Conservation (phyloP, 306 rosid genomes). For the Medicago ruthenica region DNA sequence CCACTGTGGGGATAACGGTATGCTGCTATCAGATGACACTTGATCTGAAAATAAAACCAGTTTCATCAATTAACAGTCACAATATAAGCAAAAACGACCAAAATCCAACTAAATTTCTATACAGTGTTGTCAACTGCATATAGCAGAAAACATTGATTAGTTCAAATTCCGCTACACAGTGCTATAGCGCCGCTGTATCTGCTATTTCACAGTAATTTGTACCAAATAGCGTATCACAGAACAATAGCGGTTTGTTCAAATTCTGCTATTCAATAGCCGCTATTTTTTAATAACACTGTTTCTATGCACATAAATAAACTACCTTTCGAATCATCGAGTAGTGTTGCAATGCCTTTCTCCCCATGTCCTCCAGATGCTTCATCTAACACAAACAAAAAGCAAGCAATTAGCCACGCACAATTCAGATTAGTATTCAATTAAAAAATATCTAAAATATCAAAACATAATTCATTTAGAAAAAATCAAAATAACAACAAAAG, state of each 20-base stretch:
- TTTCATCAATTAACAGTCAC: conserved; percentile 36
- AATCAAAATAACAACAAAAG: neutral
- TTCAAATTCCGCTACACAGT: too few relatives aligned
- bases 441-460: neutral
- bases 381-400: conserved; percentile 50
- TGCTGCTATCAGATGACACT: conserved; percentile 59
- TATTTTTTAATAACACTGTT: too few relatives aligned
- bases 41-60: conserved; percentile 57
- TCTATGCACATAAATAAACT: conserved; percentile 15
- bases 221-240: too few relatives aligned
- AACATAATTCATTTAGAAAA: neutral
- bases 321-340: conserved; percentile 65
- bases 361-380: conserved; percentile 59
- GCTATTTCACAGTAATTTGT: too few relatives aligned
- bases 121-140: neutral
- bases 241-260: too few relatives aligned
- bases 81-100: neutral
- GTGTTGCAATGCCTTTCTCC: conserved; percentile 53
- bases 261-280: too few relatives aligned
- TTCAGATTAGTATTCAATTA: neutral
- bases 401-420: conserved; percentile 26
- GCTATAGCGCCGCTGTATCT: too few relatives aligned
- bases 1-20: conserved; percentile 84
- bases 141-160: too few relatives aligned
- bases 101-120: neutral